A percentile compares a stretch with the other conserved stretches of the same genome.
Evolutionary conservation across 306 rosid species (phyloP).

Genomic region (Trichosanthes truncata): DNA sequence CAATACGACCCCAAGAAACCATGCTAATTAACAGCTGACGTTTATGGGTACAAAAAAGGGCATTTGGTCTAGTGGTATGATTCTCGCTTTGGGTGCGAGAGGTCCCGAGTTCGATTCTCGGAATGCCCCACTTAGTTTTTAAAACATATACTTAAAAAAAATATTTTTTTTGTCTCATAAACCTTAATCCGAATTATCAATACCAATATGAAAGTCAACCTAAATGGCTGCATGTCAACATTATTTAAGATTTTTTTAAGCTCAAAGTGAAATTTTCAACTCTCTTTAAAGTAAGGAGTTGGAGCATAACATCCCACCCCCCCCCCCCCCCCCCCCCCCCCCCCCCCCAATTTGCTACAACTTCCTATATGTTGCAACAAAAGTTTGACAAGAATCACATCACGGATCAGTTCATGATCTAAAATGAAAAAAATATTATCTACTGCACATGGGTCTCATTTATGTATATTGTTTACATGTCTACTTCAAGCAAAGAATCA

Average conservation of each 20-base stretch:
- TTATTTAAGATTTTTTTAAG: too few relatives aligned
- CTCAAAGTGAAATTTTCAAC: too few relatives aligned
- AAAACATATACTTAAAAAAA: not conserved
- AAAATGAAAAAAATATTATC: not conserved
- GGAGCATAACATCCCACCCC: too few relatives aligned
- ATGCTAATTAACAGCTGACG: not conserved
- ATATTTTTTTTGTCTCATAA: not conserved
- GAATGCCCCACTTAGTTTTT: not conserved
- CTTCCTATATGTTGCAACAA: too few relatives aligned
- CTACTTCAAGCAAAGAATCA: not conserved
- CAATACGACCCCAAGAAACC: not conserved
- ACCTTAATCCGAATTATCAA: too few relatives aligned
- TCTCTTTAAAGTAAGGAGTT: too few relatives aligned
- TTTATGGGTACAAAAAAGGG: not conserved
- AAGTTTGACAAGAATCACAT: too few relatives aligned
- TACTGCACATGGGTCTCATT: not conserved
- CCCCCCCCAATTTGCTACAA: too few relatives aligned
- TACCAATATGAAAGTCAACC: not conserved
- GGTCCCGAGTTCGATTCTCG: constrained; percentile 7
- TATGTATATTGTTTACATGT: not conserved
- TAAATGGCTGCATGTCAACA: too few relatives aligned
- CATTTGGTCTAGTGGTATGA: not conserved
- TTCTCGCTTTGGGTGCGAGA: constrained; percentile 1
- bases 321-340: too few relatives aligned
- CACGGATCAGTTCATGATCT: not conserved